These are phyloP conservation scores for Penicillium brevicompactum DNA, from an alignment of 2,329 filamentous ascomycete genomes.

Conservation along the genomic window DNA sequence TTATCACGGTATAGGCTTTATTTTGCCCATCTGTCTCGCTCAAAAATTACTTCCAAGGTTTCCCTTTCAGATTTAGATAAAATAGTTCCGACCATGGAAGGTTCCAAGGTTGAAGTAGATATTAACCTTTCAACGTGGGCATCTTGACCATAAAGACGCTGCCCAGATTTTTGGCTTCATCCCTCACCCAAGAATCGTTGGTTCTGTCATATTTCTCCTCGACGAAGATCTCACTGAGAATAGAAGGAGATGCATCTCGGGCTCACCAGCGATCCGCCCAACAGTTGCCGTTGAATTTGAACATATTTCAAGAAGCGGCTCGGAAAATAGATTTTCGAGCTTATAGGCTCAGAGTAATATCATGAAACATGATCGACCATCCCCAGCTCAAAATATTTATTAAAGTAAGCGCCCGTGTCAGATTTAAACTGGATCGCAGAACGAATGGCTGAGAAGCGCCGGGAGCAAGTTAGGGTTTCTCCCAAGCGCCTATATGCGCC, in stretches of 20 bases:
- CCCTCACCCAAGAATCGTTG: too few species aligned
- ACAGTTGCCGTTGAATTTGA: not conserved
- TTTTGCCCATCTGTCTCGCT: too few species aligned
- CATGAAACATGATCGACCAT: constrained; percentile 22
- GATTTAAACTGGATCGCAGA: constrained; percentile 4
- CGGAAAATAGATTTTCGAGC: not conserved
- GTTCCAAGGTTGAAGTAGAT: too few species aligned
- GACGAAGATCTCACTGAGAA: not conserved
- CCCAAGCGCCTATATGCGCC: constrained; percentile 36
- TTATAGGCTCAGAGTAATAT: not conserved
- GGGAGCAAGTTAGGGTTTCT: constrained; percentile 9
- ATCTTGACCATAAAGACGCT: too few species aligned
- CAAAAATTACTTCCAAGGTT: too few species aligned
- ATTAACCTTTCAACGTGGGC: too few species aligned
- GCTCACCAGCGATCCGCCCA: not conserved
- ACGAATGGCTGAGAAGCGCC: constrained; percentile 30
- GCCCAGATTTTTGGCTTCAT: too few species aligned
- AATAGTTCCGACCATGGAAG: too few species aligned
- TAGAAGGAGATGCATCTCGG: not conserved
- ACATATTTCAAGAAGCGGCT: not conserved
- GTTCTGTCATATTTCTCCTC: too few species aligned
- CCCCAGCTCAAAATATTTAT: not conserved
- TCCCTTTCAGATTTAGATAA: too few species aligned
- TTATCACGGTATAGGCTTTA: too few species aligned
- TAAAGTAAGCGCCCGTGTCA: constrained; percentile 21